A percentile compares a stretch with the other conserved stretches of the same genome.
Evolutionary conservation across 2,329 filamentous ascomycete species (phyloP).

Genomic region (Emergomyces orientalis): DNA sequence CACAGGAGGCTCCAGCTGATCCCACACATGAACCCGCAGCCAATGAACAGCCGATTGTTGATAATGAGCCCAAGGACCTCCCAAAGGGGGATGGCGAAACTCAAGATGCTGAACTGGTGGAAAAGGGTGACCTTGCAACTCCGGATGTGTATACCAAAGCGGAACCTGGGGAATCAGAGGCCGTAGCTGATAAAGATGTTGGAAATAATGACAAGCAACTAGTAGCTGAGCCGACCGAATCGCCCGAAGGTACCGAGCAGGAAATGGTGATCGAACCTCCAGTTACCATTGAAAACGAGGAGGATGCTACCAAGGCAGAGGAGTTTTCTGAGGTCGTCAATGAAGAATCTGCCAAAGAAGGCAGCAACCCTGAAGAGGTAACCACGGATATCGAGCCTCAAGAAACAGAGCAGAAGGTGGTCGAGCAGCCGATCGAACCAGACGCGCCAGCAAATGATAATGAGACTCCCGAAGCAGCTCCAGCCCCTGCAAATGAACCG

Average conservation of each 20-base stretch:
- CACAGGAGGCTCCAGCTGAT: neutral
- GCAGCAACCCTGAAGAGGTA: neutral
- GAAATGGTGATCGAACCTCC: neutral
- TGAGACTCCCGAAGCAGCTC: neutral
- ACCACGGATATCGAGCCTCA: neutral
- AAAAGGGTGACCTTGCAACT: neutral
- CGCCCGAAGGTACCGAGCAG: neutral
- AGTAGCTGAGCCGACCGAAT: neutral
- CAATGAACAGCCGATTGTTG: conserved; percentile 9
- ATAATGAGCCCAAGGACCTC: conserved; percentile 1
- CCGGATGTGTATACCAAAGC: neutral
- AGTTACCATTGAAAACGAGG: neutral
- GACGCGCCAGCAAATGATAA: neutral
- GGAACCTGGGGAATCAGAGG: neutral
- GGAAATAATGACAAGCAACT: neutral
- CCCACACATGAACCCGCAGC: neutral
- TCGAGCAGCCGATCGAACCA: neutral
- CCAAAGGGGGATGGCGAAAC: neutral
- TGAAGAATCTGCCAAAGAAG: neutral
- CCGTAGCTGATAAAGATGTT: neutral
- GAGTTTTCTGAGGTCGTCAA: neutral
- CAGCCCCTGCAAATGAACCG: neutral
- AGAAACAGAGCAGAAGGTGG: neutral
- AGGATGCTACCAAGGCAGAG: neutral
- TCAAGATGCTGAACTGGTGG: neutral